Evolutionary conservation across 2,329 filamentous ascomycete genomes (phyloP).

Genomic region (Phialemoniopsis sp.): DNA sequence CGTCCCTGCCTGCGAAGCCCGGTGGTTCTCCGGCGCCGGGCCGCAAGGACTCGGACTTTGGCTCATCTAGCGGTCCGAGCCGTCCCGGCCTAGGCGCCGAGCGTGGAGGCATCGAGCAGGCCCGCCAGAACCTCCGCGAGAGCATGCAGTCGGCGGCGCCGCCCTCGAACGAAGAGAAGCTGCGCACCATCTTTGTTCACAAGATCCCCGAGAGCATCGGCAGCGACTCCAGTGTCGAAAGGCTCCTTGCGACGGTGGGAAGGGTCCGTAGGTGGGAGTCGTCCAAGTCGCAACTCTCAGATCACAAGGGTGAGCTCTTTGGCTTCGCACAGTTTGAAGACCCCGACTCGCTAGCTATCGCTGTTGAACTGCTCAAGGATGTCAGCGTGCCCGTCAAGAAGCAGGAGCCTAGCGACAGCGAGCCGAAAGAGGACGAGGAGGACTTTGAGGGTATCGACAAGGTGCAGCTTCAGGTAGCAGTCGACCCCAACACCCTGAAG

Average conservation of each 20-base stretch:
- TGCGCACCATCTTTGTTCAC: slow-evolving; percentile 85
- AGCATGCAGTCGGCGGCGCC: slow-evolving; percentile 70
- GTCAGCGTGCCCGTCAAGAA: slow-evolving; percentile 78
- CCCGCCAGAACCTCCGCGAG: slow-evolving; percentile 63
- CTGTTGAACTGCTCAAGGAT: slow-evolving; percentile 79
- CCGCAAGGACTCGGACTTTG: slow-evolving; percentile 40
- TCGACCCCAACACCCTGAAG: slow-evolving; percentile 78
- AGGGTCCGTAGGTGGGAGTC: slow-evolving; percentile 82
- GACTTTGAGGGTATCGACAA: slow-evolving; percentile 59
- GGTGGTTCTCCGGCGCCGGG: slow-evolving; percentile 31
- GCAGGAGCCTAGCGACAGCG: slow-evolving; percentile 48
- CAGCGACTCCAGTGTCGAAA: slow-evolving; percentile 75
- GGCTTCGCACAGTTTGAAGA: slow-evolving; percentile 97
- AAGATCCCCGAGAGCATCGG: slow-evolving; percentile 77
- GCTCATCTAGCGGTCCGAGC: slow-evolving; percentile 28
- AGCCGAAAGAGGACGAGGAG: slow-evolving; percentile 32
- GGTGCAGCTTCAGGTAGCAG: slow-evolving; percentile 64
- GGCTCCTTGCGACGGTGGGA: slow-evolving; percentile 72
- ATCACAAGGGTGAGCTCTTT: slow-evolving; percentile 80
- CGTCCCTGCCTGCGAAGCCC: slow-evolving; percentile 57
- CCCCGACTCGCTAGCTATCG: slow-evolving; percentile 78
- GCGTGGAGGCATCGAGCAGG: slow-evolving; percentile 61
- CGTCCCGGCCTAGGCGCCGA: slow-evolving; percentile 55
- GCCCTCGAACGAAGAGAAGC: slow-evolving; percentile 84
- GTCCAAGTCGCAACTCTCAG: slow-evolving; percentile 53